Base-by-base conservation (phyloP, 169 alveolate genomes). In the Plasmodium cynomolgi region DNA sequence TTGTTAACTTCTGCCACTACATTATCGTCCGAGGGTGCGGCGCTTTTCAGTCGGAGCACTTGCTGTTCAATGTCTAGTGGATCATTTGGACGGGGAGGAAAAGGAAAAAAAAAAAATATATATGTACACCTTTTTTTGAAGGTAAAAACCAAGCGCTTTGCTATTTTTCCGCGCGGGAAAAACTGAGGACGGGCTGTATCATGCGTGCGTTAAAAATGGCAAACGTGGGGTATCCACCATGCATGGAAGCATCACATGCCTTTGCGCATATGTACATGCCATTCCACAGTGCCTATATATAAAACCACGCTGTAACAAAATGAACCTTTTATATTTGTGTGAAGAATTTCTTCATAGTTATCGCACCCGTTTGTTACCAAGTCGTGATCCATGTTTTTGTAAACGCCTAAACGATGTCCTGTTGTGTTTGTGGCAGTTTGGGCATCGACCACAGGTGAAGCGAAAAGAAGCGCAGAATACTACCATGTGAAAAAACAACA, bases 11-110 rank as follows among this genome's bases (percentile, higher is more conserved):
- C 95, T 44, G 17, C 41, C 47, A 91, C 20, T 37, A 17, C 68
- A 56, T 33, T 56, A 34, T 81, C 84, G 8, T 81, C 71, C 2
- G 77, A 9, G 84, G 5, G 39, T 20, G 81, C 15, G 50, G 26
- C 47, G 41, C 75, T 74, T 82, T 91, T 80, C 23, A 79, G 26
- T 37, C 23, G 72, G 33, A 34, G 11, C 15, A 79, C 34, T 81
- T 82, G 82, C 54, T 50, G 50, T 91, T 91, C 86, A 91, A 82
- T 91, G 82, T 73, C 95, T 91, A 82, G 8, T 37, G 44, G 39
- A 11, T 8, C 54, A 84, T 84, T 62, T n/a, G 58, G 39, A n/a
- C 41, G 3, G 79, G 39, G 20, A 37, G 29, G 23, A 37, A 23
- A 15, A 72, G 17, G 29, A 17, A 23, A 20, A 39, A 23, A 33